Evolutionary conservation across 208 protist species (phyloP).

Genomic region (Trypanosoma mega): DNA sequence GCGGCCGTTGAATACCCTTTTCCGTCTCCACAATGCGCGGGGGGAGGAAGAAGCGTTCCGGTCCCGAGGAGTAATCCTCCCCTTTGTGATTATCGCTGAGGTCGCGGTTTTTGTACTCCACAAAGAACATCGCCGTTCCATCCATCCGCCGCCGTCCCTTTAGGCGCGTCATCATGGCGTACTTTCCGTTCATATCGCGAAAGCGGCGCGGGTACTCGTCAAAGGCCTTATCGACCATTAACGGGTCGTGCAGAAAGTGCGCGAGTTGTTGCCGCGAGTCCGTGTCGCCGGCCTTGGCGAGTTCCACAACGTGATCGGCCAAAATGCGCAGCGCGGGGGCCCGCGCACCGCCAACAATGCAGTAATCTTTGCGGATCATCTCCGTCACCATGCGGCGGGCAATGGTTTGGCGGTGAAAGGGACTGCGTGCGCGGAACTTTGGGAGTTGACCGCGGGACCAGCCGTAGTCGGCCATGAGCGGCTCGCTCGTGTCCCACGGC

Average conservation of each 20-base stretch:
- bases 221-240: constrained; percentile 92
- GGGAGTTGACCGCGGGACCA: constrained; percentile 80
- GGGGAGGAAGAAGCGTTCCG: constrained; percentile 89
- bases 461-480: constrained; percentile 84
- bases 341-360: constrained; percentile 84
- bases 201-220: constrained; percentile 90
- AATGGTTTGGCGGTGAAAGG: constrained; percentile 87
- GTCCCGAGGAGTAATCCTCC: constrained; percentile 80
- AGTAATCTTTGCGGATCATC: constrained; percentile 88
- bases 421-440: constrained; percentile 81
- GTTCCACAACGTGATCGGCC: constrained; percentile 86
- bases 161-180: constrained; percentile 87
- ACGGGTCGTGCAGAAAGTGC: constrained; percentile 85
- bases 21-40: constrained; percentile 86
- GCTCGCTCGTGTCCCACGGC: constrained; percentile 72
- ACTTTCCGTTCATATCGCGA: constrained; percentile 78
- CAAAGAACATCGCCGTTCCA: constrained; percentile 87
- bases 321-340: constrained; percentile 85
- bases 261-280: constrained; percentile 88
- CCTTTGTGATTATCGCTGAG: constrained; percentile 90
- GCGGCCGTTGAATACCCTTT: constrained; percentile 86
- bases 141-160: constrained; percentile 66
- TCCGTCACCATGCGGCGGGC: constrained; percentile 90
- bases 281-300: constrained; percentile 87
- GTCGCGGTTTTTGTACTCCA: constrained; percentile 89